Evolutionary conservation across 257 asterid species (phyloP), one percentile per base, ranked within the genome.

Genomic region (Linaria vulgaris): DNA sequence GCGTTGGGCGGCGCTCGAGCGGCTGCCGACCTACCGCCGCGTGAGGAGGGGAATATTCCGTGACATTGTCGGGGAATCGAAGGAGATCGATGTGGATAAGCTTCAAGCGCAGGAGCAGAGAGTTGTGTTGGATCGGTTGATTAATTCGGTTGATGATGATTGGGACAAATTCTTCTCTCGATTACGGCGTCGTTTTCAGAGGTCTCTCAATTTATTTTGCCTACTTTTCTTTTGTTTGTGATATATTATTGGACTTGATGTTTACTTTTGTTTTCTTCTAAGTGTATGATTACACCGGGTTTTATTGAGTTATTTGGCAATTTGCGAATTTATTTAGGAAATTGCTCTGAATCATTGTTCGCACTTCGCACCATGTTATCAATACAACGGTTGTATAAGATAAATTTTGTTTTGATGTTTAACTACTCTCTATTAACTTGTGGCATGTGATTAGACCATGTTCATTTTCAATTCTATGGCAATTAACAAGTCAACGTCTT

Each of bases 1-100:
- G 68, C 85, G 89, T 67, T 88, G 98, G 98, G 98, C 98, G 56
- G 98, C 96, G 73, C 73, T 91, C 64, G 96, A 91, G 88, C 71
- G 98, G 78, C 73, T 91, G 72, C 98, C 98, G 70, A 91, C 98
- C 34, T 86, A 83, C 77, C 82, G 72, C 60, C 88, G 98, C 34
- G 92, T 86, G 31, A 66, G 96, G 76, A 81, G 80, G 39, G 98
- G 98, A 9, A 80, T 91, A 13, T 91, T 91, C 68, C 79, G 85
- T 24, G 87, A 86, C 61, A 69, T 81, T 46, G 83, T 83, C 7
- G 98, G 98, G 12, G 95, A 91, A 15, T 67, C 78, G 34, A 74
- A 69, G 83, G 94, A 91, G 80, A 70, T 91, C 56, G 86, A 83
- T 71, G 92, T 91, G 41, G 75, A 80, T 31, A 82, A 79, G 56